These are phyloP conservation scores for Gossypium mustelinum DNA, from an alignment of 345 rosid species.

Conservation along the genomic window DNA sequence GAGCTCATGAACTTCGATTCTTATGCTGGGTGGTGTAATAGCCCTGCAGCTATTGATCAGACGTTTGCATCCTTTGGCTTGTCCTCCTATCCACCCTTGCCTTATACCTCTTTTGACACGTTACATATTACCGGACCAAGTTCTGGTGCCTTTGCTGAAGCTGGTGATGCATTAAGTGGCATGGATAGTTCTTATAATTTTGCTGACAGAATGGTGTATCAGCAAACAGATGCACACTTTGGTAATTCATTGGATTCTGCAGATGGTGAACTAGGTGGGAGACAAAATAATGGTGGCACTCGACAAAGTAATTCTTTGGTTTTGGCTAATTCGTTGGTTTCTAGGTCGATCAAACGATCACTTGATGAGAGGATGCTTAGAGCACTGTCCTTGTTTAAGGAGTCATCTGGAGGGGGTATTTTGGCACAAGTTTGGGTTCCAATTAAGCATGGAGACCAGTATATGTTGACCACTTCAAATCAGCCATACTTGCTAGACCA, in stretches of 20 bases:
- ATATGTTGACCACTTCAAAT: constrained; percentile 62
- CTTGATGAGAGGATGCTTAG: constrained; percentile 81
- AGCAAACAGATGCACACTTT: constrained; percentile 31
- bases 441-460: constrained; percentile 51
- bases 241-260: constrained; percentile 25
- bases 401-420: constrained; percentile 70
- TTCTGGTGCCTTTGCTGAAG: constrained; percentile 26
- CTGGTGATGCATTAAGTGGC: constrained; percentile 24
- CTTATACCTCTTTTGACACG: constrained; percentile 37
- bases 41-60: constrained; percentile 44
- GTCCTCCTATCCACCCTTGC: constrained; percentile 34
- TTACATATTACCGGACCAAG: constrained; percentile 32
- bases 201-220: constrained; percentile 38
- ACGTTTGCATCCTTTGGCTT: constrained; percentile 41
- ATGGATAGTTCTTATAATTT: constrained; percentile 32
- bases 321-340: constrained; percentile 21
- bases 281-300: constrained; percentile 22
- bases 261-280: constrained; percentile 26
- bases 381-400: constrained; percentile 69
- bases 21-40: constrained; percentile 62
- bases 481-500: constrained; percentile 82
- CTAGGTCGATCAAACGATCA: constrained; percentile 45
- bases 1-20: constrained; percentile 62
- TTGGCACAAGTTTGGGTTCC: constrained; percentile 93
- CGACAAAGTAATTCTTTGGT: constrained; percentile 25